Evolutionary conservation across 305 asterid species (phyloP).

Genomic region (Fraxinus baroniana): DNA sequence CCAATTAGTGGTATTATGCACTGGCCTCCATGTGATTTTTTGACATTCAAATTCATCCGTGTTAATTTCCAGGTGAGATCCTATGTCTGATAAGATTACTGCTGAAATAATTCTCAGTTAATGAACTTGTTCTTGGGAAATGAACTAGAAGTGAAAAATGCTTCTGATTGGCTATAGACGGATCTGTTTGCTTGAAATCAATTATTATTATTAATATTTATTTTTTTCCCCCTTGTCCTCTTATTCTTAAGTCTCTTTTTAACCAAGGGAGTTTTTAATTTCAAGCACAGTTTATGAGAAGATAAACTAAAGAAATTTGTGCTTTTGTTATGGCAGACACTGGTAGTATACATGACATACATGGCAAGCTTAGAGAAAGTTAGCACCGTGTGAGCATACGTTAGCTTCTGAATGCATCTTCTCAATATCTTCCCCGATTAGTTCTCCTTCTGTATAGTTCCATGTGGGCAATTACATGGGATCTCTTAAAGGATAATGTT

Average conservation of each 20-base stretch:
- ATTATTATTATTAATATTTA: too few relatives aligned
- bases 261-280: too few relatives aligned
- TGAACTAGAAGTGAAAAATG: neutral
- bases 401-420: neutral
- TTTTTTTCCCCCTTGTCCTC: too few relatives aligned
- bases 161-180: neutral
- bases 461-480: neutral
- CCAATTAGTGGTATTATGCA: slow-evolving; percentile 62
- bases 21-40: slow-evolving; percentile 85
- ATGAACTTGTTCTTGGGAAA: neutral
- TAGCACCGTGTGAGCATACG: neutral
- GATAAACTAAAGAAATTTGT: slow-evolving; percentile 4
- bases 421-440: neutral
- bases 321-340: slow-evolving; percentile 56
- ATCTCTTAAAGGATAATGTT: neutral
- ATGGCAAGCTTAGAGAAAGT: slow-evolving; percentile 71
- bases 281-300: neutral
- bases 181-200: neutral
- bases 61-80: slow-evolving; percentile 67
- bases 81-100: neutral
- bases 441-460: neutral
- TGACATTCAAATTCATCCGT: slow-evolving; percentile 80
- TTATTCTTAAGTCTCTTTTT: too few relatives aligned
- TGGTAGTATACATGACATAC: slow-evolving; percentile 74
- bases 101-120: neutral